These are phyloP conservation scores for Ogataea haglerorum DNA, from an alignment of 805 yeast genomes.

Conservation along the genomic window DNA sequence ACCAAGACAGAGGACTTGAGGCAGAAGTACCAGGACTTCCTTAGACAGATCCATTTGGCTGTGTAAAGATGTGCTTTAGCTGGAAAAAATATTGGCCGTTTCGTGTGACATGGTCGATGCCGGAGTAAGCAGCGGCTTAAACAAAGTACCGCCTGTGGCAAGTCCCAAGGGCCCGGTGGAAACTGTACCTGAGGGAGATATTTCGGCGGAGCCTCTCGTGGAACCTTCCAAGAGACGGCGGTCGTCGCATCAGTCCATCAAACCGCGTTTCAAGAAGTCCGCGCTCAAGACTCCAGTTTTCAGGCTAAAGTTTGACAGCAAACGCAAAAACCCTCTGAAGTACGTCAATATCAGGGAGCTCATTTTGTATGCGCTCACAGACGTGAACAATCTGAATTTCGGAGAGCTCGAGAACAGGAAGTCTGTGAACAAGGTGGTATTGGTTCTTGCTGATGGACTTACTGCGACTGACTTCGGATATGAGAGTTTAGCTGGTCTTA, in stretches of 20 bases:
- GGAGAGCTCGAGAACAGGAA: slow-evolving; percentile 45
- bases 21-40: slow-evolving; percentile 12
- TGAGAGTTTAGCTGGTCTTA: slow-evolving; percentile 10
- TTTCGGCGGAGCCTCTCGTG: background rate
- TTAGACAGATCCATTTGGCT: slow-evolving; percentile 4
- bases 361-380: slow-evolving; percentile 40
- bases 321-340: background rate
- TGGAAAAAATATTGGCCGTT: background rate
- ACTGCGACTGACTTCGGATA: slow-evolving; percentile 42
- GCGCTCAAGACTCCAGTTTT: slow-evolving; percentile 25
- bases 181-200: background rate
- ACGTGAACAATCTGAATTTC: slow-evolving; percentile 46
- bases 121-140: background rate
- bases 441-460: slow-evolving; percentile 66
- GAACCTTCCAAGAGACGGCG: background rate
- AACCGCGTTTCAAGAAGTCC: slow-evolving; percentile 27
- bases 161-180: background rate
- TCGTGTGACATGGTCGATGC: background rate
- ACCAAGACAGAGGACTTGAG: background rate
- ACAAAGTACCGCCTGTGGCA: background rate
- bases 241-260: background rate
- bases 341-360: slow-evolving; percentile 43
- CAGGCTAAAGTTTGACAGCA: slow-evolving; percentile 5
- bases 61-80: slow-evolving; percentile 4
- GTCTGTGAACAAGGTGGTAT: slow-evolving; percentile 51